phyloP scores from a whole-genome alignment of 331 rosid genomes.

The Cucumis variabilis region DNA sequence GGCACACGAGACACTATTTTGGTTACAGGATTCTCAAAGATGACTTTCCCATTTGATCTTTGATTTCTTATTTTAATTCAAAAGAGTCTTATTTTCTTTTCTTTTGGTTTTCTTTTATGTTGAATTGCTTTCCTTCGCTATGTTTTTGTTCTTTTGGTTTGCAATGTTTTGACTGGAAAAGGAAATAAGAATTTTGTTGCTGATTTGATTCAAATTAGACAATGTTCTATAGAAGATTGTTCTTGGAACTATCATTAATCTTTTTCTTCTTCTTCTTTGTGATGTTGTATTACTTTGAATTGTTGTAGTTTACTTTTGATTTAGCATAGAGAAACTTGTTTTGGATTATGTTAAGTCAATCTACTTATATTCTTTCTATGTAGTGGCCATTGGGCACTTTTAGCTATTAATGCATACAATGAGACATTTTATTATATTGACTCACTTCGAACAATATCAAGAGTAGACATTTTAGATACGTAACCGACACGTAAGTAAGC shows the following conservation, averaged over 20 bases:
- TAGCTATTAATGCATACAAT: no score
- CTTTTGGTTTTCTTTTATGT: neutral
- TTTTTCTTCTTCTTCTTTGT: neutral
- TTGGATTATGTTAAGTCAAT: no score
- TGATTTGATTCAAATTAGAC: constrained; percentile 8
- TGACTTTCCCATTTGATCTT: neutral
- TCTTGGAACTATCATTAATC: neutral
- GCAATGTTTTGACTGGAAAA: neutral
- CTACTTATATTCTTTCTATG: no score
- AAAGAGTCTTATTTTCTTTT: neutral
- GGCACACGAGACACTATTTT: constrained; percentile 79
- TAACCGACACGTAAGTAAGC: no score
- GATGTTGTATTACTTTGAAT: no score
- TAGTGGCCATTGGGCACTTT: no score
- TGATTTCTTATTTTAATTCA: constrained; percentile 7
- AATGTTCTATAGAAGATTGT: neutral
- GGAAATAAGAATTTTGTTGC: neutral
- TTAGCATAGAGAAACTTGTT: no score
- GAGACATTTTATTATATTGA: no score
- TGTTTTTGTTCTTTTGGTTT: constrained; percentile 13
- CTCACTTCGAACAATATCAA: no score
- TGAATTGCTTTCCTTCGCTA: neutral
- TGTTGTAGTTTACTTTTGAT: no score
- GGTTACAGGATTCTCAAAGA: no score
- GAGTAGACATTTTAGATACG: no score